phyloP scores from a whole-genome alignment of 257 asterid species.

The Solanum medicagineum region DNA sequence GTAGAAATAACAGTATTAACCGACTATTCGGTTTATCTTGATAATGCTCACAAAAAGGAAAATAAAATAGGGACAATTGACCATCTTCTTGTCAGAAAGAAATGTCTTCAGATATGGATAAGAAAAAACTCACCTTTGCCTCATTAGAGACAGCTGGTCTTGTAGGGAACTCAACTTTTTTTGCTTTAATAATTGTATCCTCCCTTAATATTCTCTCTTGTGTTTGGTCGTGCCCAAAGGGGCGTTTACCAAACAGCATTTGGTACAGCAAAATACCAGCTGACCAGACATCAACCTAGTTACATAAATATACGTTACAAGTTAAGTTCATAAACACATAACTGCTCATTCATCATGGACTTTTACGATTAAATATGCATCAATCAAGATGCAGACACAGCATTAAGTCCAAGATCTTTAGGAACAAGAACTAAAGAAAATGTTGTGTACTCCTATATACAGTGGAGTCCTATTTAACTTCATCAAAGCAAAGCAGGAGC shows the following conservation, averaged over 20 bases:
- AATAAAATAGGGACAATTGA: not conserved
- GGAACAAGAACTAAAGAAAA: not conserved
- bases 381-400: not conserved
- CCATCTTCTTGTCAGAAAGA: not conserved
- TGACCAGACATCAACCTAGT: constrained; percentile 99
- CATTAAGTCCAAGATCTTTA: not conserved
- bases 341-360: not conserved
- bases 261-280: constrained; percentile 88
- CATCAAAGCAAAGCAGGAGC: not conserved
- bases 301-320: not conserved
- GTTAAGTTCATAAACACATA: not conserved
- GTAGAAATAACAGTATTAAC: not conserved
- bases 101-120: not conserved
- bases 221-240: constrained; percentile 94
- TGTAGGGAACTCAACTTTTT: constrained; percentile 87
- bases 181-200: constrained; percentile 93
- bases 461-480: not conserved
- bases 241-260: constrained; percentile 90
- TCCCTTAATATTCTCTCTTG: constrained; percentile 95
- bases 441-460: not conserved
- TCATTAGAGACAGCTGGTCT: constrained; percentile 83
- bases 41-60: not conserved
- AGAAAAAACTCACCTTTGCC: constrained; percentile 59
- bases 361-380: not conserved
- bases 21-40: not conserved